Evolutionary conservation across 768 basidiomycete genomes (phyloP), one percentile per base, ranked within the genome.

Genomic region (Naganishia onofrii): DNA sequence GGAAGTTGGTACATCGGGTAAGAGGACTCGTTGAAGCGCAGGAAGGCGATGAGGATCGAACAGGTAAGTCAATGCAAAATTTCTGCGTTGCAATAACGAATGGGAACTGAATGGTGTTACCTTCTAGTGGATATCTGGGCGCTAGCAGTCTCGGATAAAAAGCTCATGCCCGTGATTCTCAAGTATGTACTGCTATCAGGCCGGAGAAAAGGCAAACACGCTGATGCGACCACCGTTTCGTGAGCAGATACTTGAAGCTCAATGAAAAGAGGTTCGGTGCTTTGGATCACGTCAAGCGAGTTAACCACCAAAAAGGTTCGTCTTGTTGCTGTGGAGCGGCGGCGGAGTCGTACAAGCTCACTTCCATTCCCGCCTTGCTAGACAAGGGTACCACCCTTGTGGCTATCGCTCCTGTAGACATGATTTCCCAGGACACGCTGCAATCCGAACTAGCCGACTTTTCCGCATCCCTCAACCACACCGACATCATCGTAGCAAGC

Each of bases 81-180:
- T 7, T 28, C 52, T 67, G 31, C 42, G 9, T 15, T 42, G 42
- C 42, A 7, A 17, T 42, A 42, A 7, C 15, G 9, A 15, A 42
- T 42, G 42, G 42, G 13, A 17, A 42, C 15, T 42, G 42, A 42
- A 7, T 23, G 48, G 48, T 2, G 23, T 26, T 51, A 12, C 48
- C 23, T 38, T 19, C 31, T 42, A 78, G 76, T 80, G 66, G 75
- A 80, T 4, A 65, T 80, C 31, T 80, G 77, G 76, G 74, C 70
- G 0, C 70, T 76, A 19, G 70, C 72, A 13, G 68, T 79, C 17
- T 71, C 58, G 5, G 76, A 80, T 55, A 70, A 73, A 3, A 74
- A 73, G 54, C 48, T 77, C 28, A 76, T 74, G 21, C 72, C 74
- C 8, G 53, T 69, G n/a, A 68, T 75, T 5, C 67, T 80, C 17